Conservation (phyloP, 2,329 filamentous ascomycete species). For the Bimuria novae-zelandiae region DNA sequence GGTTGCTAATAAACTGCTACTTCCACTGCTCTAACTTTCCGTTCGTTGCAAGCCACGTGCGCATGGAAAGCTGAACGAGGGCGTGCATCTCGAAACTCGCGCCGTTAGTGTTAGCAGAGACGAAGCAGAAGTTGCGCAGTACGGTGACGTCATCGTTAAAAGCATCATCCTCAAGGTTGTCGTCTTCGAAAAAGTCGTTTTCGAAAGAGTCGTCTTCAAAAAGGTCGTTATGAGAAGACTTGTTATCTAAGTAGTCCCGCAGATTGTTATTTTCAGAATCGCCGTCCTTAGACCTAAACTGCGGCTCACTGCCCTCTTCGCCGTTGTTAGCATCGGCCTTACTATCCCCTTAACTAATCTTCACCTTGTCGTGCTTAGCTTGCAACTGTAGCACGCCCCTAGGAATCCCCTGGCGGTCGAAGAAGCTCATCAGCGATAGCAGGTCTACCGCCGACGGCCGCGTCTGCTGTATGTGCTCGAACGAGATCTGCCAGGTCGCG, state of each 20-base stretch:
- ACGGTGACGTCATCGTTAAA: no score
- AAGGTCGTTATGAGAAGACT: background rate
- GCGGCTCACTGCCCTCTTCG: background rate
- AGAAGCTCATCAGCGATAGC: constrained; percentile 8
- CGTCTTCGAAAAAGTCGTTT: background rate
- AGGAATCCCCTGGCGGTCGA: constrained; percentile 1
- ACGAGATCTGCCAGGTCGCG: no score
- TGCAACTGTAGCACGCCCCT: background rate
- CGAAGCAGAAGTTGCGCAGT: no score
- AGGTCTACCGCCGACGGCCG: no score
- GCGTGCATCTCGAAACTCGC: no score
- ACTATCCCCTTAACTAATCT: background rate
- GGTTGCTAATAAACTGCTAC: no score
- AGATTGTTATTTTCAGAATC: background rate
- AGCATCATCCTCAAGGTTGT: no score
- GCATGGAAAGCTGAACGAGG: no score
- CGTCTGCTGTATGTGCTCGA: no score
- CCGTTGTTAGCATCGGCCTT: background rate
- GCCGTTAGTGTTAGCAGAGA: no score
- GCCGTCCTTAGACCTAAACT: background rate
- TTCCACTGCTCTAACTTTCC: no score
- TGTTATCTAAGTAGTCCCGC: background rate
- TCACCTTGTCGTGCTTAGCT: background rate
- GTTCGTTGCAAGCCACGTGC: no score
- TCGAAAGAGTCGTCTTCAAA: background rate